Base-by-base conservation (phyloP, 495 filamentous ascomycete genomes). In the Podospora pseudocomata region DNA sequence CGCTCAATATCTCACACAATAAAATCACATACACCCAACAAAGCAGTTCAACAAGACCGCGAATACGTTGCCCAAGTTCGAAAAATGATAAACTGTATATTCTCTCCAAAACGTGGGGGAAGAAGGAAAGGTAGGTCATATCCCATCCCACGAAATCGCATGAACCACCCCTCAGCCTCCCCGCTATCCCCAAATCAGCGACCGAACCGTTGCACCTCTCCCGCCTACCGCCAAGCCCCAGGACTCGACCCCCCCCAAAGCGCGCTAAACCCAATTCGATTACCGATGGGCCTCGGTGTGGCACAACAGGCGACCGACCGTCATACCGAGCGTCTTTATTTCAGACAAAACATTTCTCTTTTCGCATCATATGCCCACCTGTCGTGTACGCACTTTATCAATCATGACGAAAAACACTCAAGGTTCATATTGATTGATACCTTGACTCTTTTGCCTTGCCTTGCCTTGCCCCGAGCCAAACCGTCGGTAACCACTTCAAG, bases 121-220 rank as follows among this genome's bases (percentile, higher is more conserved):
- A 23, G 23, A 23, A 1, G 23, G 23, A 23, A 23, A 23, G 23
- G 23, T 23, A 23, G 1, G 23, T 23, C 23, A 23, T 23, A 23
- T 23, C 23, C 23, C 23, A 23, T 23, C 23, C 23, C 23, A 23
- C 23, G 23, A 23, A 23, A 23, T 23, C 1, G 23, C 23, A 23
- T 23, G 23, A 23, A 23, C 16, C 27, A 49, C 27, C 61, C 30
- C 67, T 65, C 69, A 66, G 63, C 66, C 63, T 75, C 73, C 61
- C 68, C 69, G 70, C 75, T 76, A 75, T 70, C 71, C 76, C 71
- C 69, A 56, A 76, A 71, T 3, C 65, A 67, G 76, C 74, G 72
- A 78, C 76, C 76, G 76, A 78, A 65, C 66, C 20, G 70, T 27
- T 49, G 27, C 18, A 20, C 49, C 44, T 54, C 44, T 54, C 63